Conservation (phyloP, 345 rosid genomes). For the Euphorbia lathyris region DNA sequence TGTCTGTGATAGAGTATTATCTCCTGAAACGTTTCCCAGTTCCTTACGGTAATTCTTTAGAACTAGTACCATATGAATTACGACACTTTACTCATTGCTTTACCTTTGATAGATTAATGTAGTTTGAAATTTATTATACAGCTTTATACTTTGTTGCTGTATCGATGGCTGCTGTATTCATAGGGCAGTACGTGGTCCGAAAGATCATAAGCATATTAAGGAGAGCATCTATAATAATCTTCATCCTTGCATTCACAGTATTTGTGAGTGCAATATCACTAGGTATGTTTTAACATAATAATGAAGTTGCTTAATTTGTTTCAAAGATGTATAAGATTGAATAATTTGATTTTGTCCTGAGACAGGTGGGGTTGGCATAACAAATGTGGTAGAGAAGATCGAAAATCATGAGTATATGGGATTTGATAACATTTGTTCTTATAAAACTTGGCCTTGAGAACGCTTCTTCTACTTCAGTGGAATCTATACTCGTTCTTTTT, state of each 20-base stretch:
- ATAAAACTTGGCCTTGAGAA: neutral
- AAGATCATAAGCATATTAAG: conserved; percentile 21
- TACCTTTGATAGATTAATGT: neutral
- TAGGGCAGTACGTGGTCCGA: conserved; percentile 26
- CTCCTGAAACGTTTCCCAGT: conserved; percentile 80
- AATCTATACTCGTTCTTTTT: too few relatives aligned
- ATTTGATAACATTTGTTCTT: conserved; percentile 19
- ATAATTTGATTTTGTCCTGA: neutral
- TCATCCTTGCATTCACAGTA: conserved; percentile 23
- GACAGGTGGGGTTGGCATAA: conserved; percentile 31
- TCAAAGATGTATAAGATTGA: too few relatives aligned
- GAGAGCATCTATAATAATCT: conserved; percentile 30
- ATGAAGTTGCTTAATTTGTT: too few relatives aligned
- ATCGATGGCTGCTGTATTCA: conserved; percentile 20
- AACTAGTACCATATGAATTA: conserved; percentile 7
- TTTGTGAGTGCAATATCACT: conserved; percentile 25
- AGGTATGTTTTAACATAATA: conserved; percentile 9
- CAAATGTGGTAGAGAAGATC: conserved; percentile 16
- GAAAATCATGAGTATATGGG: conserved; percentile 24
- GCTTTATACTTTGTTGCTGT: conserved; percentile 28
- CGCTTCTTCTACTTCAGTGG: neutral
- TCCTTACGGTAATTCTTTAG: conserved; percentile 51
- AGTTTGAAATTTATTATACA: neutral
- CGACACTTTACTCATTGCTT: neutral
- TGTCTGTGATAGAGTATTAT: conserved; percentile 81